Base-by-base conservation (phyloP, 176 grass and related monocot species). In the Carex parvula region DNA sequence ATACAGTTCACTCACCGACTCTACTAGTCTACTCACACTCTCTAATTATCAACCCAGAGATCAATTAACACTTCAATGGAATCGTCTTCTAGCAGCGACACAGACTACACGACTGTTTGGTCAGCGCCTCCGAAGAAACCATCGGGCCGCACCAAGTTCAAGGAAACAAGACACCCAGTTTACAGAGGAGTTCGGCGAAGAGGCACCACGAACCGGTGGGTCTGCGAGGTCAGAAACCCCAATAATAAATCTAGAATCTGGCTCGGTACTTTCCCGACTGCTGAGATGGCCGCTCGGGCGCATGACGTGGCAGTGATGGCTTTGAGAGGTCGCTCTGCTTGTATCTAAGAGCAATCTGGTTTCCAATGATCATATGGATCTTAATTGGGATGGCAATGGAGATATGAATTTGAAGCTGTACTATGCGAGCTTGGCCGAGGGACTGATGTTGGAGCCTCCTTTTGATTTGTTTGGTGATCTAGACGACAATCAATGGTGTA, bases 151-250 rank as follows among this genome's bases (percentile, higher is more conserved):
- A 92, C 88, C 85, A 97, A 97, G 90, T 97, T 97, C 87, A 89
- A 83, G 32, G 92, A 94, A 88, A 97, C 94, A 35, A 87, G 94
- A 0, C 94, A 97, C 83, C 92, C 94, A 6, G 88, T 97, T 80
- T 94, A n/a, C 88, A 89, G 90, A 78, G 94, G 94, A 4, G 94
- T 92, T 81, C 89, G 94, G 4, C 87, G 83, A 0, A 83, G 93
- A 13, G 93, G 90, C 0, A 16, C 67, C 0, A 87, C 88, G 0
- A 89, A 89, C 6, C 64, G 93, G 72, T 92, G 93, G 93, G 93
- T 94, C 12, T 94, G 93, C 77, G 90, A 94, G 90, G 90, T 92
- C 50, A 88, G 93, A 69, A 89, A 92, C 6, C 88, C 90, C 0
- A 85, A 83, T 15, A 66, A 82, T 82, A 84, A 87, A 66, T 84